Percentiles rank a stretch among this genome's conserved stretches.
Evolutionary conservation across 192 early-diverging fungal species (phyloP).

Genomic region (Dimargaris xerosporica): DNA sequence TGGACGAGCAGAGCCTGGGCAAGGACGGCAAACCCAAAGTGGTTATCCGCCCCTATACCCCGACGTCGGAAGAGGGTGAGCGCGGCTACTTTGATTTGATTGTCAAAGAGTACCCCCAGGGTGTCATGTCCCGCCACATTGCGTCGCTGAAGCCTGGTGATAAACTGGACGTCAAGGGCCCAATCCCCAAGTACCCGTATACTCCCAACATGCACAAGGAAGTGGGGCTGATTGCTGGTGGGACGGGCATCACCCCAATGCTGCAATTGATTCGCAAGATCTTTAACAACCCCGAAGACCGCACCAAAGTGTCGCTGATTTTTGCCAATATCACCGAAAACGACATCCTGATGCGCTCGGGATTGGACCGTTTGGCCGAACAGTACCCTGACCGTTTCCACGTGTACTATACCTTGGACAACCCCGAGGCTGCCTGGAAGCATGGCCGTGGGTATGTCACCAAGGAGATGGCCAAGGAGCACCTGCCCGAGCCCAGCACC

Average conservation of each 20-base stretch:
- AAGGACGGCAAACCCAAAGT: slow-evolving; percentile 38
- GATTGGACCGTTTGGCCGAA: slow-evolving; percentile 41
- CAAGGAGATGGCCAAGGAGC: slow-evolving; percentile 47
- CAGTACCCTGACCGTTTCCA: slow-evolving; percentile 45
- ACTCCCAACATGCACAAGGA: slow-evolving; percentile 40
- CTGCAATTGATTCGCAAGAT: slow-evolving; percentile 60
- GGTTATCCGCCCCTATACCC: slow-evolving; percentile 74
- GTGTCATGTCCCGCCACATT: slow-evolving; percentile 48
- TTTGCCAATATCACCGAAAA: slow-evolving; percentile 62
- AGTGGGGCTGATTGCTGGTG: slow-evolving; percentile 72
- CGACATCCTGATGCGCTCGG: slow-evolving; percentile 57
- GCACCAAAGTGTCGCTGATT: slow-evolving; percentile 57
- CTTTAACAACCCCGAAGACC: slow-evolving; percentile 40
- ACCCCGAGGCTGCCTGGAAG: slow-evolving; percentile 46
- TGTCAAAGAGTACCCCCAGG: slow-evolving; percentile 62
- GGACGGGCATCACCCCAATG: slow-evolving; percentile 77
- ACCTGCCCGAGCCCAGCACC: slow-evolving; percentile 38
- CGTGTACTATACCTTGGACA: slow-evolving; percentile 50
- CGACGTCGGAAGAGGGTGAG: slow-evolving; percentile 36
- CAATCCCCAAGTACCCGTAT: slow-evolving; percentile 55
- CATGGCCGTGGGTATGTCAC: slow-evolving; percentile 62
- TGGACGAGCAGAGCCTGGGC: slow-evolving; percentile 18
- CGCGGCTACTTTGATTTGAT: slow-evolving; percentile 63
- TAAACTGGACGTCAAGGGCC: slow-evolving; percentile 64
- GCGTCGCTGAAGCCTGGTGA: slow-evolving; percentile 56